phyloP scores from a whole-genome alignment of 2,329 filamentous ascomycete species.

The Diaporthe batatas region DNA sequence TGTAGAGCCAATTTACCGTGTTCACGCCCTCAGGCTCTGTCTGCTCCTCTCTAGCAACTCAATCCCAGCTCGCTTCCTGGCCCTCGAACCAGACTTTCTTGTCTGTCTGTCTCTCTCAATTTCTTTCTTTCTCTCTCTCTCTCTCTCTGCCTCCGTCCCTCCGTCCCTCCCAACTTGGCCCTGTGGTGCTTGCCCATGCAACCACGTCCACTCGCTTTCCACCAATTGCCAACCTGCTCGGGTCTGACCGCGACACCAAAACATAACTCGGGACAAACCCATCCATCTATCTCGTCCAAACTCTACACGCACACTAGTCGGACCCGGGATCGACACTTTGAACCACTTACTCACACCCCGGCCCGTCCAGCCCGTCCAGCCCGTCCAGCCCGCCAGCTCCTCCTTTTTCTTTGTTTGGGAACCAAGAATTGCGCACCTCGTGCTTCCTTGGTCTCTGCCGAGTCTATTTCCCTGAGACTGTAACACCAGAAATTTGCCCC shows the following conservation, averaged over 20 bases:
- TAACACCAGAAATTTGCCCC: constrained; percentile 7
- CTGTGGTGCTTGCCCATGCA: constrained; percentile 15
- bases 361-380: constrained; percentile 19
- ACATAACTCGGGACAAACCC: constrained; percentile 25
- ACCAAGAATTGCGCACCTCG: not conserved
- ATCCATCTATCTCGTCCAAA: constrained; percentile 8
- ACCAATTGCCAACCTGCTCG: constrained; percentile 13
- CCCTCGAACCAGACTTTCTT: constrained; percentile 22
- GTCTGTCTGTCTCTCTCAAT: not conserved
- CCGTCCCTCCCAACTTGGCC: not conserved
- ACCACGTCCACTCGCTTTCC: constrained; percentile 38
- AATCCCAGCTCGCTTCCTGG: constrained; percentile 27
- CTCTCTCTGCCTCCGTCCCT: not conserved
- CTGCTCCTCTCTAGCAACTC: constrained; percentile 8
- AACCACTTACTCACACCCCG: constrained; percentile 13
- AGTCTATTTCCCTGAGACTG: constrained; percentile 19
- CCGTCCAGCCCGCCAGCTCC: constrained; percentile 17
- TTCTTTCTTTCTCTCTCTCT: not conserved
- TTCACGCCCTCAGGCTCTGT: not conserved
- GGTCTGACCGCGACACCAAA: constrained; percentile 33
- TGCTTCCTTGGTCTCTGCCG: constrained; percentile 10
- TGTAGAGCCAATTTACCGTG: constrained; percentile 30
- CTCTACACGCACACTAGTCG: not conserved
- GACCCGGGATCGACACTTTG: constrained; percentile 27
- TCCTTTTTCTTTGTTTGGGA: constrained; percentile 20